Conservation (phyloP, 345 rosid species). For the Nasturtium officinale region DNA sequence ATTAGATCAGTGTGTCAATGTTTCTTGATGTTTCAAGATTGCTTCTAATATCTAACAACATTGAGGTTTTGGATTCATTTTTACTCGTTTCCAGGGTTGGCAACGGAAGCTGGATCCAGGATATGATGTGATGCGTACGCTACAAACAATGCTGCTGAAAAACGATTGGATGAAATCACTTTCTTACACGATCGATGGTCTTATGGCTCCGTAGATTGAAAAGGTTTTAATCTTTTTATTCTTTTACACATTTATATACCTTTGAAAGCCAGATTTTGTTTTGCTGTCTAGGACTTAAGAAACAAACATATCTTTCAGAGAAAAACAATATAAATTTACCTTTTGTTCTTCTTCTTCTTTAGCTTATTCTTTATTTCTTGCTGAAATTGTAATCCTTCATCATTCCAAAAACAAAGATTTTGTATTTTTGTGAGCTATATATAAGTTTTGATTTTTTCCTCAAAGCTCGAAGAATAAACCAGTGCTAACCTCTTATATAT, state of each 20-base stretch:
- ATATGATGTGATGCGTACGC: conserved; percentile 81
- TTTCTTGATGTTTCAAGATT: conserved; percentile 10
- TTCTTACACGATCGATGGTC: conserved; percentile 91
- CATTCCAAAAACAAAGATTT: too few species aligned
- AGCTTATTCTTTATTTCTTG: neutral
- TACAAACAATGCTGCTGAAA: conserved; percentile 74
- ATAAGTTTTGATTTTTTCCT: too few species aligned
- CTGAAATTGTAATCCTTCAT: neutral
- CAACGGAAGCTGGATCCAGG: conserved; percentile 92
- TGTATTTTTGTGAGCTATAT: too few species aligned
- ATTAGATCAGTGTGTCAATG: neutral
- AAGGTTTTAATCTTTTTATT: conserved; percentile 34
- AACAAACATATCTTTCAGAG: conserved; percentile 33
- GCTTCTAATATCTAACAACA: conserved; percentile 11
- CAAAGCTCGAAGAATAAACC: too few species aligned
- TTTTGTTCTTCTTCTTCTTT: neutral
- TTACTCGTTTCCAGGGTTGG: conserved; percentile 69
- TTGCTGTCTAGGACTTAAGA: conserved; percentile 15
- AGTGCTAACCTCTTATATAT: too few species aligned
- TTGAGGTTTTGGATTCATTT: conserved; percentile 5
- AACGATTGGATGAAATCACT: conserved; percentile 95
- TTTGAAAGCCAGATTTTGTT: conserved; percentile 32
- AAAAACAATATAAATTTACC: neutral
- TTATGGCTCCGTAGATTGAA: conserved; percentile 80
- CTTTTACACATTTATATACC: conserved; percentile 46